Conservation (phyloP, 1,139 yeast species). For the Blastobotrys serpentis region DNA sequence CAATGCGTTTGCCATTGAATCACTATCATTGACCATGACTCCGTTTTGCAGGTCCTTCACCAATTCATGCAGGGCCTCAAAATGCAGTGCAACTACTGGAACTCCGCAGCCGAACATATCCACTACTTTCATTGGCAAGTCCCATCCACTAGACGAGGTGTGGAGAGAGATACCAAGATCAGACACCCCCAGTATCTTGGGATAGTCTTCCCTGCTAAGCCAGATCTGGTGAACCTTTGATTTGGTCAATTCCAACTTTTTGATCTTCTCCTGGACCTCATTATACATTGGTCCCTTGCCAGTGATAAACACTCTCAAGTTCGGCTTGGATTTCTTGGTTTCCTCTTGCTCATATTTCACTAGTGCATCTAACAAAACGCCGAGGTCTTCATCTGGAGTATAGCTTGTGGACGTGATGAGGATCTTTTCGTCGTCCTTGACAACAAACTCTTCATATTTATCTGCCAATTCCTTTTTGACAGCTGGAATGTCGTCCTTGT, state of each 20-base stretch:
- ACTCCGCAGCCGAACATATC: constrained; percentile 96
- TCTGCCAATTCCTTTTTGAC: constrained; percentile 47
- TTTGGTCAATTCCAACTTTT: constrained; percentile 25
- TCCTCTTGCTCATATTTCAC: constrained; percentile 47
- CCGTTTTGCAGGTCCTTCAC: constrained; percentile 48
- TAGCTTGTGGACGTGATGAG: constrained; percentile 87
- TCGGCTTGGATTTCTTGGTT: constrained; percentile 45
- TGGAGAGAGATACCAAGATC: constrained; percentile 91
- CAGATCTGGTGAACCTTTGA: constrained; percentile 60
- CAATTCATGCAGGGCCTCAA: constrained; percentile 54
- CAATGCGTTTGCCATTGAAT: constrained; percentile 54
- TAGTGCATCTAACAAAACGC: constrained; percentile 66
- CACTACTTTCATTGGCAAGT: constrained; percentile 94
- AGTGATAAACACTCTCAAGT: constrained; percentile 67
- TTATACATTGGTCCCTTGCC: constrained; percentile 89
- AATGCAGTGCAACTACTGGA: constrained; percentile 79
- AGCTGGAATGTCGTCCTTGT: constrained; percentile 35
- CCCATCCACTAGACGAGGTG: constrained; percentile 88
- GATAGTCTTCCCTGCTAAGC: constrained; percentile 81
- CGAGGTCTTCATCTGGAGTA: constrained; percentile 92
- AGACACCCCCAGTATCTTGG: constrained; percentile 67
- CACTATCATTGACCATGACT: constrained; percentile 43
- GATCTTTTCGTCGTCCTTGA: constrained; percentile 50
- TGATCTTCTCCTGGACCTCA: constrained; percentile 45
- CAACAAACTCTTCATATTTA: background rate